Evolutionary conservation across 2,329 filamentous ascomycete genomes (phyloP), one percentile per base, ranked within the genome.

Genomic region (Neurospora sp.): DNA sequence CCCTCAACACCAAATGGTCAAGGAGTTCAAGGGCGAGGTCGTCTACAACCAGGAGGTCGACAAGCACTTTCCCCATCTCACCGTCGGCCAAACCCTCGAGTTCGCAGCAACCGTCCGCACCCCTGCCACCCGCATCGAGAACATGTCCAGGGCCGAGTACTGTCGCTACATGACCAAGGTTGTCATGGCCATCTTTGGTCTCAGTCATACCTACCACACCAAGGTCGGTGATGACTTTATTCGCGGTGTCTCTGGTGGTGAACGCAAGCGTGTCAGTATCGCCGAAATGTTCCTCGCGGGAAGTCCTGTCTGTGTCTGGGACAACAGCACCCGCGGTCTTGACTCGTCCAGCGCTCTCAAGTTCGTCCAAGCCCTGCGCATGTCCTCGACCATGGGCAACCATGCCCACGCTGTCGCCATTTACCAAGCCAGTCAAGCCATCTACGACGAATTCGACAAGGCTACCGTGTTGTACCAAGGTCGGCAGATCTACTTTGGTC

Each of bases 221-320:
- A 91, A 90, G 74, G 90, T 94, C 13, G 92, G 92, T 8, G 89
- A 93, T 71, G 90, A 93, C 74, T 88, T 91, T 62, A 84, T 93
- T 11, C 87, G 90, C 1, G 92, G 92, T 67, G 86, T 92, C 0
- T 89, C 86, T 8, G 90, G 90, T 36, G 90, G 90, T 43, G 90
- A 92, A 78, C 84, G 89, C 70, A 94, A 96, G 81, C 89, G 93
- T 77, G 92, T 96, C 5, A 91, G 89, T 66, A 93, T 96, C 72
- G 91, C 91, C 1, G 92, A 96, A 79, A 92, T 88, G 71, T 72
- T 74, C 66, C 68, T 73, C 0, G 72, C 74, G 1, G 72, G 71
- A 1, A 70, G 70, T 1, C 72, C 72, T 11, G 68, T 75, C 38
- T 70, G 66, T 10, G 71, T 71, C 1, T 75, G 72, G 73, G 74